Evolutionary conservation across 345 rosid species (phyloP), one percentile per base, ranked within the genome.

Genomic region (Hypericum perforatum): DNA sequence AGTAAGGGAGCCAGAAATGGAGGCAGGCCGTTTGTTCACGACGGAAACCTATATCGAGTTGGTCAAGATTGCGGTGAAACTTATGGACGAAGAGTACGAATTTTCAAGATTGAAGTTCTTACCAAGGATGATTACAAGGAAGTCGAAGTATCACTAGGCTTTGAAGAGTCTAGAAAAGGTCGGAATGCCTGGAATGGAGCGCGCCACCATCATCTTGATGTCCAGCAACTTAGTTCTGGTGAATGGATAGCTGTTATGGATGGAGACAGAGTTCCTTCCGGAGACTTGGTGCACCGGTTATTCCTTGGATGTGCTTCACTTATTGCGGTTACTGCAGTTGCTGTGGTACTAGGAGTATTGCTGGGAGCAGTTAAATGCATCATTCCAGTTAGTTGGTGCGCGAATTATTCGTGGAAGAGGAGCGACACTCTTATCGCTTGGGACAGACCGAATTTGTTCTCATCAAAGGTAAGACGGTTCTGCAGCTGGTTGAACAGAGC

Each of bases 61-160:
- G 98, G 98, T 74, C 98, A 92, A 73, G 97, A 92, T 54, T 88
- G 85, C 41, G 94, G 94, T 44, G 87, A 82, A 59, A 83, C 76
- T 6, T 92, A 92, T 53, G 98, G 97, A 32, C 76, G 79, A 40
- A 70, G 74, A 16, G 58, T 83, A 45, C 89, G 80, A 0, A 36
- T 76, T 11, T 92, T 88, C 67, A 80, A 75, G 72, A 68, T 92
- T 37, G 85, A 84, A 56, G 58, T 60, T 60, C 83, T 92, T 49
- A 77, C 89, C 5, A 69, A 70, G 59, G 70, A 75, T 57, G 84
- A 80, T 16, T 92, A 72, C 59, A 84, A 56, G 67, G 99, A 92
- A 76, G 74, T 74, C 36, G 82, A 89, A 79, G 91, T 85, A 14
- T 78, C 89, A 2, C 68, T 82, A 41, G 53, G 50, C n/a, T 66